Conservation (phyloP, 2,329 filamentous ascomycete genomes). For the Alternaria sp. region DNA sequence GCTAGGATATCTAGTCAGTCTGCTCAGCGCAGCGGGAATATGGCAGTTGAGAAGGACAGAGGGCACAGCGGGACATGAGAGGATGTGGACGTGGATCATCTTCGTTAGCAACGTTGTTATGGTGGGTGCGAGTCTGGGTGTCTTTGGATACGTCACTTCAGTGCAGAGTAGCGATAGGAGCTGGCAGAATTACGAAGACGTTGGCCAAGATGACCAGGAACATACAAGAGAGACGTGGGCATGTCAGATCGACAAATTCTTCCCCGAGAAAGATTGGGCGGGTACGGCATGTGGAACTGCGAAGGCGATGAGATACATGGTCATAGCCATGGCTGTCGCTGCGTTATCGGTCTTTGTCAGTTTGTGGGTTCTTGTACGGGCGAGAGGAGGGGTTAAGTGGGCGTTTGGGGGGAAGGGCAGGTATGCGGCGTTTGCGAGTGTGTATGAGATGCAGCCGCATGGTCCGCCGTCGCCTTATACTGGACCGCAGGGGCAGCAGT, state of each 20-base stretch:
- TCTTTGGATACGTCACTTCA: constrained; percentile 29
- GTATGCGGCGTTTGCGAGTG: constrained; percentile 34
- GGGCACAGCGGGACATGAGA: constrained; percentile 27
- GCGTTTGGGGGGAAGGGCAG: constrained; percentile 33
- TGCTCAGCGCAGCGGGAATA: constrained; percentile 28
- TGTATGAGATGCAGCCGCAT: constrained; percentile 30
- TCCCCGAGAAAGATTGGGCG: constrained; percentile 28
- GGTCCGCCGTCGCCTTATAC: neutral
- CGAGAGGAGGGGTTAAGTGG: constrained; percentile 38
- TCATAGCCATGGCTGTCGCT: constrained; percentile 31
- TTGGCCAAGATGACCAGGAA: constrained; percentile 12
- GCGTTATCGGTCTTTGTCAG: constrained; percentile 23
- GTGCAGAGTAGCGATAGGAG: constrained; percentile 20
- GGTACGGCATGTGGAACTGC: constrained; percentile 30
- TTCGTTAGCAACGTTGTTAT: constrained; percentile 22
- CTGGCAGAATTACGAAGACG: constrained; percentile 28
- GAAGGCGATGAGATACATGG: constrained; percentile 32
- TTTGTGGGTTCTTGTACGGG: constrained; percentile 26
- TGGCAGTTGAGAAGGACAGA: constrained; percentile 40
- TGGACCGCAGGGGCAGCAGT: neutral
- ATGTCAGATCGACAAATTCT: constrained; percentile 32
- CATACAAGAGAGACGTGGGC: constrained; percentile 37
- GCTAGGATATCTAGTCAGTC: constrained; percentile 23
- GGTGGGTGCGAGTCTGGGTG: constrained; percentile 22
- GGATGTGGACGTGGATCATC: constrained; percentile 36